These are phyloP conservation scores for Lactuca sativa DNA, from an alignment of 129 eudicot species.

Conservation along the genomic window DNA sequence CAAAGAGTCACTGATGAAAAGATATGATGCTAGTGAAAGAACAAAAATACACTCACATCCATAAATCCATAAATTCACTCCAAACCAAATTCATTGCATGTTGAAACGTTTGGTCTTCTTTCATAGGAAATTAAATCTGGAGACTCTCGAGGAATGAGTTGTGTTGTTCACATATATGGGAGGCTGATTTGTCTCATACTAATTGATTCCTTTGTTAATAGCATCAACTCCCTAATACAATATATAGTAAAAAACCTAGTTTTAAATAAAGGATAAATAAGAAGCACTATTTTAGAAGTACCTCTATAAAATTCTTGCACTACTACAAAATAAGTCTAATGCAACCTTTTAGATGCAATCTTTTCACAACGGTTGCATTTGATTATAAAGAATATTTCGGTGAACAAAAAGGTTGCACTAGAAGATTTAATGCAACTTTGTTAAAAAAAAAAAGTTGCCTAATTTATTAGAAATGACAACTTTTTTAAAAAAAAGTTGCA, in stretches of 20 bases:
- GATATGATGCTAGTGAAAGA: neutral
- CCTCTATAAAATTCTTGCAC: slow-evolving; percentile 65
- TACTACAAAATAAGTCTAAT: no score
- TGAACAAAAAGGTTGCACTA: no score
- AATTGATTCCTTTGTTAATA: slow-evolving; percentile 80
- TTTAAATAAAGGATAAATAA: neutral
- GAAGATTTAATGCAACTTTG: no score
- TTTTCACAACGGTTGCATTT: no score
- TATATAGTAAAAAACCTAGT: slow-evolving; percentile 9
- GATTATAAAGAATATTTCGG: no score
- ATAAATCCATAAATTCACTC: slow-evolving; percentile 71
- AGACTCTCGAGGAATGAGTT: slow-evolving; percentile 75
- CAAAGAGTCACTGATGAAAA: no score
- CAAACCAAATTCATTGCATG: slow-evolving; percentile 81
- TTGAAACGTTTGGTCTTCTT: slow-evolving; percentile 79
- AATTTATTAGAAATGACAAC: no score
- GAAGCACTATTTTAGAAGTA: slow-evolving; percentile 12
- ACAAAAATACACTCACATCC: slow-evolving; percentile 44
- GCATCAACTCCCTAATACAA: slow-evolving; percentile 85
- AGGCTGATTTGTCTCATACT: slow-evolving; percentile 65
- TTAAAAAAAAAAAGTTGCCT: no score
- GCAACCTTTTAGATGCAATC: no score
- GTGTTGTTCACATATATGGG: slow-evolving; percentile 81
- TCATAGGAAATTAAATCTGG: slow-evolving; percentile 68
- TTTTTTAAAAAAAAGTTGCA: no score